Conservation (phyloP, 768 basidiomycete species). For the Ramaria sp. region DNA sequence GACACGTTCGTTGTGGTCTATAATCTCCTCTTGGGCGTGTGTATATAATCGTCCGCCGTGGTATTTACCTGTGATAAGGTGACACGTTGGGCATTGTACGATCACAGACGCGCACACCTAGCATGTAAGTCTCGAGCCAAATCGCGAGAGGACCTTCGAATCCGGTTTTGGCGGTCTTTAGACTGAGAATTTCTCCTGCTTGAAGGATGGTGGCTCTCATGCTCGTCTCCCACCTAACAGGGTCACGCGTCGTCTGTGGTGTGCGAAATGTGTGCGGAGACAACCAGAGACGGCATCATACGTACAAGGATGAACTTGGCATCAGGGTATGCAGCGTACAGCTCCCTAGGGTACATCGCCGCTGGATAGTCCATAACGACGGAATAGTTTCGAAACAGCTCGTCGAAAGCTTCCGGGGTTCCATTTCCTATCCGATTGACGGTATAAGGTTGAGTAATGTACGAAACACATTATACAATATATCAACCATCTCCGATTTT, state of each 20-base stretch:
- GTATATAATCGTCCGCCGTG: neutral
- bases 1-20: slow-evolving; percentile 3
- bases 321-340: neutral
- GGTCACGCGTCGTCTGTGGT: neutral
- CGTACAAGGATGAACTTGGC: neutral
- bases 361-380: neutral
- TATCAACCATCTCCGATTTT: too few relatives aligned
- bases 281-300: too few relatives aligned
- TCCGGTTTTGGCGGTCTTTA: too few relatives aligned
- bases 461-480: too few relatives aligned
- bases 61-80: too few relatives aligned
- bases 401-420: too few relatives aligned
- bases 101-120: slow-evolving; percentile 10
- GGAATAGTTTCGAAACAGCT: neutral
- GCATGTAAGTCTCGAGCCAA: neutral
- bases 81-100: too few relatives aligned
- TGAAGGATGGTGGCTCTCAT: neutral
- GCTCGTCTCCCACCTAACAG: neutral
- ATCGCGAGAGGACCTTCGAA: too few relatives aligned
- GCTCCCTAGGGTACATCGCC: neutral
- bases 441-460: too few relatives aligned
- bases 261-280: neutral
- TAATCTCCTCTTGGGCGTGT: neutral
- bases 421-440: too few relatives aligned
- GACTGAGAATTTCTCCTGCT: neutral